Evolutionary conservation across 2,329 filamentous ascomycete species (phyloP).

Genomic region (Cytospora piceae): DNA sequence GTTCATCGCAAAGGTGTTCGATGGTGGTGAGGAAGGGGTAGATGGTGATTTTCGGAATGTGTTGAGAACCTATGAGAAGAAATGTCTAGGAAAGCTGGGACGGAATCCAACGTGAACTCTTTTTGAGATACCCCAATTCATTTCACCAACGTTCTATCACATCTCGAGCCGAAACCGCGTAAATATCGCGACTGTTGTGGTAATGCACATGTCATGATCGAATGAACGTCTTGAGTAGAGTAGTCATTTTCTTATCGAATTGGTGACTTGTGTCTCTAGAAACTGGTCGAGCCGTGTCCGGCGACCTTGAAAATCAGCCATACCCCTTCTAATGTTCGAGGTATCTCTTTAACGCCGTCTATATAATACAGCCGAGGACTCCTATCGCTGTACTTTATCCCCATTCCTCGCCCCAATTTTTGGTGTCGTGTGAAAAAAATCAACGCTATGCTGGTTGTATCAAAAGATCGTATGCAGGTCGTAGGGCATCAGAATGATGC

Average conservation of each 20-base stretch:
- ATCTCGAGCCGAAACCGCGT: background rate
- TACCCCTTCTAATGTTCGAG: background rate
- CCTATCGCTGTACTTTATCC: slow-evolving; percentile 9
- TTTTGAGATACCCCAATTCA: background rate
- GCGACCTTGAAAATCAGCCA: slow-evolving; percentile 19
- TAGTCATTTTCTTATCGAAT: slow-evolving; percentile 5
- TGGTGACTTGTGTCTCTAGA: slow-evolving; percentile 25
- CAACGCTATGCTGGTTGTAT: slow-evolving; percentile 30
- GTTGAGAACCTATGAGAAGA: slow-evolving; percentile 48
- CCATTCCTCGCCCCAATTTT: slow-evolving; percentile 11
- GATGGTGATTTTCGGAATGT: slow-evolving; percentile 49
- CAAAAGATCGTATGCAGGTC: slow-evolving; percentile 25
- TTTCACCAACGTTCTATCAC: background rate
- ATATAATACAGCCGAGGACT: slow-evolving; percentile 18
- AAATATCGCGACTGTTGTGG: background rate
- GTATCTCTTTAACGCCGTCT: slow-evolving; percentile 18
- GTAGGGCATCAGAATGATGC: slow-evolving; percentile 15
- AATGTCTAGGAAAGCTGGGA: slow-evolving; percentile 42
- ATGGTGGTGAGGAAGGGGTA: slow-evolving; percentile 39
- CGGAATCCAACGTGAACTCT: background rate
- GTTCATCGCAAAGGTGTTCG: slow-evolving; percentile 45
- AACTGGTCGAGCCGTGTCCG: slow-evolving; percentile 20
- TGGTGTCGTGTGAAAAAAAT: slow-evolving; percentile 18
- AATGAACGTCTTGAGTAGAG: background rate
- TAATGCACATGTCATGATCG: background rate